These are phyloP conservation scores for Viola odorata DNA, from an alignment of 345 rosid genomes.

Conservation along the genomic window DNA sequence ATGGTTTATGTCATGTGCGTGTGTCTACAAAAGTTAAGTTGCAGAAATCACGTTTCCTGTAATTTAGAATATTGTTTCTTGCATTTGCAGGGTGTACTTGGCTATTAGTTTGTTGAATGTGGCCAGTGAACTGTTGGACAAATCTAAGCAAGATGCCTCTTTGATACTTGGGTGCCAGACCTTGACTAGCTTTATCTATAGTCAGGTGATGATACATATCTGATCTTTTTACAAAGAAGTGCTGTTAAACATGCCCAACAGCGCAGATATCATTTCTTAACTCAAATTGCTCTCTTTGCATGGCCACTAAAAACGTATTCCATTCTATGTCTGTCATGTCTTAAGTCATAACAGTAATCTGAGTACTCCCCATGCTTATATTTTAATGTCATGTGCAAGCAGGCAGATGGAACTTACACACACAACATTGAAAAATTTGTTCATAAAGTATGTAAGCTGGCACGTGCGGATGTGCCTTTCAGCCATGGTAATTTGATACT, in stretches of 20 bases:
- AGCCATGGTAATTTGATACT: conserved; percentile 58
- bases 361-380: neutral
- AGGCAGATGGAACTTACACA: conserved; percentile 74
- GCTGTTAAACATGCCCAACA: neutral
- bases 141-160: conserved; percentile 56
- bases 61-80: conserved; percentile 2
- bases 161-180: conserved; percentile 85
- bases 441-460: conserved; percentile 61
- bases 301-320: too few relatives aligned
- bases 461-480: conserved; percentile 68
- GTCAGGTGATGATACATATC: conserved; percentile 48
- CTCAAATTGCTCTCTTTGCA: too few relatives aligned
- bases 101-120: conserved; percentile 76
- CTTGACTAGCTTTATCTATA: conserved; percentile 66
- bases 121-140: conserved; percentile 64
- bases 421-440: conserved; percentile 74
- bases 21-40: neutral
- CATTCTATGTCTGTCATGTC: too few relatives aligned
- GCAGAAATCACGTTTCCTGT: neutral
- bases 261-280: neutral
- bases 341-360: too few relatives aligned
- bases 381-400: conserved; percentile 25
- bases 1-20: neutral
- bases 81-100: conserved; percentile 64
- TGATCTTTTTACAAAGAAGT: neutral